Evolutionary conservation across 805 yeast genomes (phyloP), one percentile per base, ranked within the genome.

Genomic region (Saturnispora kantuleensis): DNA sequence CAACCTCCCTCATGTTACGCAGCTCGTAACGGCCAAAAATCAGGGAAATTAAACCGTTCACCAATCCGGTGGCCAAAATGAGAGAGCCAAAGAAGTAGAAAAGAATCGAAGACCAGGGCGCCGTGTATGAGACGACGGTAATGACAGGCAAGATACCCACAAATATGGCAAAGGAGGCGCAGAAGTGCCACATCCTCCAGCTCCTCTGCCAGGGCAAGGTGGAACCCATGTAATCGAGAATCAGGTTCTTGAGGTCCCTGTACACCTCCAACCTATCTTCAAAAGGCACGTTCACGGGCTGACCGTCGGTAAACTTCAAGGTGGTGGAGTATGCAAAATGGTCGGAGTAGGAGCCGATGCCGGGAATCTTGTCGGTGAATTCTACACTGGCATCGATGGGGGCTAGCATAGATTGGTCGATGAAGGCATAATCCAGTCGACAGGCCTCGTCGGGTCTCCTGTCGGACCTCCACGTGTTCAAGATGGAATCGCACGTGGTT

Each of bases 391-490:
- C 88, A n/a, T 68, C 69, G 1, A 73, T 47, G 0, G 87, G 81
- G 2, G 53, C 59, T 17, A 88, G 64, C 39, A 66, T 65, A 0
- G 61, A 51, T 0, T 76, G 62, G 57, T 85, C 95, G 41, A 84
- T 76, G 48, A 93, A 71, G 0, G 96, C 94, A 58, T 90, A 93
- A 57, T 93, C 98, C 41, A 93, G 68, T 35, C 98, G 69, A 55
- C 90, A 82, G 1, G 97, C 97, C 49, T 85, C 88, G 42, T 73
- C 70, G 0, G 71, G 68, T 16, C 63, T 53, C 29, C 80, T 60
- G 38, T 64, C 56, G 34, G 66, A 67, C 50, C 97, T 72, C 95
- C 96, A 93, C 2, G 96, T 84, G 57, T 93, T 90, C 46, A 89
- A 66, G 12, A 68, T 70, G 1, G 95, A 84, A 57, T 93, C 96